Evolutionary conservation across 805 yeast genomes (phyloP).

Genomic region (Kregervanrija delftensis): DNA sequence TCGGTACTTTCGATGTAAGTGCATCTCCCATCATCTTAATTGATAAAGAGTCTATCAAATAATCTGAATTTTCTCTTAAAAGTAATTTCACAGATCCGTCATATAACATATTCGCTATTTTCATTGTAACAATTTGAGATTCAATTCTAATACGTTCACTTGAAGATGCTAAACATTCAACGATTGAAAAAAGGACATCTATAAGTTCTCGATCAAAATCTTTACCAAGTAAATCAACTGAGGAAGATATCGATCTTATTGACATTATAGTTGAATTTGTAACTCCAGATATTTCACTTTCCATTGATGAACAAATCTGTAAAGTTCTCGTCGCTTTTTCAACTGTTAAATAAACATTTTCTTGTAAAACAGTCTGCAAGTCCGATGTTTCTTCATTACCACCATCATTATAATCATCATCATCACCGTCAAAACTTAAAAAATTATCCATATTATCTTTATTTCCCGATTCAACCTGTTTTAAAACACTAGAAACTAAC

Average conservation of each 20-base stretch:
- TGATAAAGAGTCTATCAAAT: conserved; percentile 74
- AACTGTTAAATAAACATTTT: conserved; percentile 22
- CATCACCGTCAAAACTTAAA: conserved; percentile 20
- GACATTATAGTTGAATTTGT: conserved; percentile 27
- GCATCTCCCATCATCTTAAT: conserved; percentile 60
- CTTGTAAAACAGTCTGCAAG: conserved; percentile 8
- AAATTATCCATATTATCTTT: conserved; percentile 14
- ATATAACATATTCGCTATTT: conserved; percentile 47
- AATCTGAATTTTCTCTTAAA: conserved; percentile 67
- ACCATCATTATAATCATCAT: conserved; percentile 8
- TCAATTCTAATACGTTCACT: conserved; percentile 37
- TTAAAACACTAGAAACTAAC: conserved; percentile 26
- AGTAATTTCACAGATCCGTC: conserved; percentile 49
- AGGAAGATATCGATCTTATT: conserved; percentile 35
- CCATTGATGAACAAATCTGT: conserved; percentile 26
- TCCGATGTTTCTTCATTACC: conserved; percentile 6
- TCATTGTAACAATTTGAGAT: conserved; percentile 46
- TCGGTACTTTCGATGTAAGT: conserved; percentile 67
- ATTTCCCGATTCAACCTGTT: not conserved
- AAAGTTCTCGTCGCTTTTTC: conserved; percentile 38
- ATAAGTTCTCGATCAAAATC: conserved; percentile 52
- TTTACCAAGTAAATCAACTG: conserved; percentile 25
- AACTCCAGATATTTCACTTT: conserved; percentile 7
- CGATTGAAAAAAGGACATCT: conserved; percentile 64
- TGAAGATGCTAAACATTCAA: conserved; percentile 63